Evolutionary conservation across 2,329 filamentous ascomycete genomes (phyloP).

Genomic region (Xylariomycetidae sp.): DNA sequence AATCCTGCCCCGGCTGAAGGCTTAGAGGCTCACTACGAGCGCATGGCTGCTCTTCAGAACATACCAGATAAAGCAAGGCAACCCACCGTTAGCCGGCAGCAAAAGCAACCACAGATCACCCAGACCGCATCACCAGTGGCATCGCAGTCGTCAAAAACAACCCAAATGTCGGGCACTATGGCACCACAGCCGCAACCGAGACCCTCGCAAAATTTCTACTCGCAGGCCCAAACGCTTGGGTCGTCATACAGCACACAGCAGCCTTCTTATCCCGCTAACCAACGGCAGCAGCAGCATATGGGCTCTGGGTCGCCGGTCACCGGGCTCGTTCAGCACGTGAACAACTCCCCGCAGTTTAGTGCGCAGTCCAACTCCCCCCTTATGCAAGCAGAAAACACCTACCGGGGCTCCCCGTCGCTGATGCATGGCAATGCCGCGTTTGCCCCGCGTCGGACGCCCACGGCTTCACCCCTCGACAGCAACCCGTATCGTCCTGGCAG

Average conservation of each 20-base stretch:
- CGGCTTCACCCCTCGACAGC: constrained; percentile 25
- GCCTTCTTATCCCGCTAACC: constrained; percentile 20
- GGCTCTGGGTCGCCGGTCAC: constrained; percentile 23
- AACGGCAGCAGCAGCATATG: constrained; percentile 24
- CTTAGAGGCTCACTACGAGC: constrained; percentile 25
- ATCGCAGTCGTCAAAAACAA: constrained; percentile 21
- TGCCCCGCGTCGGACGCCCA: constrained; percentile 22
- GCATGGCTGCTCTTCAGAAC: constrained; percentile 22
- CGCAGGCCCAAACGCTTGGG: constrained; percentile 20
- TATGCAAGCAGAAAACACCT: constrained; percentile 25
- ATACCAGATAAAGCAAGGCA: constrained; percentile 19
- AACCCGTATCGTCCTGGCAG: constrained; percentile 21
- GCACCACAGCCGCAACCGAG: constrained; percentile 23
- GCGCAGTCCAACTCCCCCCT: constrained; percentile 27
- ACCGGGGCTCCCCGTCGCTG: constrained; percentile 26
- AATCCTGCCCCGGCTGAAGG: constrained; percentile 17
- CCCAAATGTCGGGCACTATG: constrained; percentile 22
- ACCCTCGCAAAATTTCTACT: constrained; percentile 23
- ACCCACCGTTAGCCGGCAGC: constrained; percentile 17
- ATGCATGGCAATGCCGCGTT: constrained; percentile 22
- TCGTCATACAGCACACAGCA: constrained; percentile 24
- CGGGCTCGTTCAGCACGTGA: constrained; percentile 25
- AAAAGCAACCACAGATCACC: constrained; percentile 19
- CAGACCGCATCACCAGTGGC: constrained; percentile 24
- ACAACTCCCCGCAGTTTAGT: constrained; percentile 27